Conservation (phyloP, 768 basidiomycete genomes). For the Paxillus involutus region DNA sequence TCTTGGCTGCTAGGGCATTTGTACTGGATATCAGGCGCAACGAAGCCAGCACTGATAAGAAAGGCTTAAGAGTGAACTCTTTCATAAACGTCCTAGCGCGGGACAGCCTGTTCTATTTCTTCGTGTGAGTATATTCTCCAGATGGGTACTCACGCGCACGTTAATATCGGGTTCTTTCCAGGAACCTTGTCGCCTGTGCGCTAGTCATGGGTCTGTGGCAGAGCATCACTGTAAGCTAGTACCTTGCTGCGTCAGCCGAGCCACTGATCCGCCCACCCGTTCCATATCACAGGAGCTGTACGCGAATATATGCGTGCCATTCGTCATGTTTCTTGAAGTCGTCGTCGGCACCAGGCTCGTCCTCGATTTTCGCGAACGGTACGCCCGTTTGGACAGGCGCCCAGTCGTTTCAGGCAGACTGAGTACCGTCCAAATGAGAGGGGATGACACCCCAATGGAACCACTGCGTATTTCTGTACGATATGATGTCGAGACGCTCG, state of each 20-base stretch:
- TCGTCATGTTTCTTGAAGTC: conserved; percentile 32
- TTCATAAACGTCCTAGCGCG: conserved; percentile 25
- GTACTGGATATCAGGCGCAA: conserved; percentile 7
- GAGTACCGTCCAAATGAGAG: conserved; percentile 18
- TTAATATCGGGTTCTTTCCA: conserved; percentile 4
- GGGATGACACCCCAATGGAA: conserved; percentile 3
- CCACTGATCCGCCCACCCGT: neutral
- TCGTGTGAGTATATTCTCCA: conserved; percentile 20
- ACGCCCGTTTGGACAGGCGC: conserved; percentile 11
- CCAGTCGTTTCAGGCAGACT: conserved; percentile 2
- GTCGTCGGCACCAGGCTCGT: conserved; percentile 31
- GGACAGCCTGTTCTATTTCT: conserved; percentile 32
- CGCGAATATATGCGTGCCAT: conserved; percentile 30
- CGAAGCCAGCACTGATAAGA: neutral
- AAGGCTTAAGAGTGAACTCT: conserved; percentile 9
- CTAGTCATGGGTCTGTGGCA: conserved; percentile 29
- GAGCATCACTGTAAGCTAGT: conserved; percentile 18
- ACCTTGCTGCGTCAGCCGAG: neutral
- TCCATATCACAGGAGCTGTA: conserved; percentile 18
- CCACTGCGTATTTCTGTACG: conserved; percentile 5
- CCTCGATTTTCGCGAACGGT: conserved; percentile 32
- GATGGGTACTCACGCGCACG: too few species aligned
- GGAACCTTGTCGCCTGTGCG: conserved; percentile 24
- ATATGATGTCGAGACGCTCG: conserved; percentile 18
- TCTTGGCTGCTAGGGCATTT: conserved; percentile 19